A percentile compares a stretch with the other conserved stretches of the same genome.
Conservation (phyloP, 2,329 filamentous ascomycete species). For the Alternaria arbusti region DNA sequence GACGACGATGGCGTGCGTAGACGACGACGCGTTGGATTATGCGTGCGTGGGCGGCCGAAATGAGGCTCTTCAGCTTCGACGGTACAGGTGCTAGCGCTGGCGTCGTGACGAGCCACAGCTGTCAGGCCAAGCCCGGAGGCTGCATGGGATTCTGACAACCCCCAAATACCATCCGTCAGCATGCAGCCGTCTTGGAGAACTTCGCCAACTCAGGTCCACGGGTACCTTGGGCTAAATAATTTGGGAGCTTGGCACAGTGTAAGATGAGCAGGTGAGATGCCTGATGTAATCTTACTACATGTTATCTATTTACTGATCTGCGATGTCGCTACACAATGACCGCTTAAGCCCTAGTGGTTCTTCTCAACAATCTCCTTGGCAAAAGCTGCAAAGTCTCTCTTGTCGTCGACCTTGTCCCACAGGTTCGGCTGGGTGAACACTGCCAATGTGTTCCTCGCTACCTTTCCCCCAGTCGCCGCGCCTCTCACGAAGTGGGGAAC, state of each 20-base stretch:
- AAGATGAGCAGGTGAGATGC: not conserved
- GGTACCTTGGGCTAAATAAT: not conserved
- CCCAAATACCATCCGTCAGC: not conserved
- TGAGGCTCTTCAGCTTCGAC: not conserved
- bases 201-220: not conserved
- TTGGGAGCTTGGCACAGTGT: not conserved
- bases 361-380: constrained; percentile 61
- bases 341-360: constrained; percentile 48
- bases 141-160: not conserved
- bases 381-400: constrained; percentile 77
- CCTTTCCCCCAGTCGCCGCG: constrained; percentile 56
- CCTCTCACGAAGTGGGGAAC: constrained; percentile 96
- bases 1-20: not conserved
- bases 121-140: not conserved
- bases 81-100: not conserved
- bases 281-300: constrained; percentile 17
- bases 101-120: constrained; percentile 1
- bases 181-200: not conserved
- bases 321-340: not conserved
- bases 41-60: not conserved
- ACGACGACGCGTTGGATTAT: constrained; percentile 6
- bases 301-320: not conserved
- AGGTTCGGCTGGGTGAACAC: constrained; percentile 98
- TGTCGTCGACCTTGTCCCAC: constrained; percentile 75
- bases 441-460: constrained; percentile 79